Base-by-base conservation (phyloP, 345 rosid genomes). In the Lepidium aucheri region DNA sequence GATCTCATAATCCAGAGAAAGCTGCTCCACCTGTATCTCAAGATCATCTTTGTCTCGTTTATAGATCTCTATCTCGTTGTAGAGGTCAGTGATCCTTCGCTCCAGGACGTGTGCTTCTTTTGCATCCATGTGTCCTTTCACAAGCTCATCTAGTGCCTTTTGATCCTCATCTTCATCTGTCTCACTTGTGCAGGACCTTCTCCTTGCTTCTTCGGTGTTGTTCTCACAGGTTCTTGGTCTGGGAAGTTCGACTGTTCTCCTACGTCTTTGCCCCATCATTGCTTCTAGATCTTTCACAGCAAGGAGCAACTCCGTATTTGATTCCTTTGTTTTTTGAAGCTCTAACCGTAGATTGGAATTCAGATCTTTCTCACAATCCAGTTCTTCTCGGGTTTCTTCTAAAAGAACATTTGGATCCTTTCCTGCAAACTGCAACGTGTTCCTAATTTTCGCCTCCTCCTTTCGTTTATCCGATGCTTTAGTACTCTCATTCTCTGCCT, bases 211-310 rank as follows among this genome's bases (percentile, higher is more conserved):
- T 75, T 69, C 47, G 41, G 41, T 26, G 16, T 45, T 69, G 57
- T 65, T 60, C 76, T 73, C 68, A 51, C 50, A 26, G 46, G 52
- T 28, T 59, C 60, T 43, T 59, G 58, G 47, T 33, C 34, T 65
- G 34, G 81, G 72, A 49, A 80, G 76, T 59, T 44, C 52, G 24
- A 70, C 69, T 68, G 62, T 72, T 36, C 76, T 83, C 45, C 38
- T 61, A 52, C 75, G 74, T 74, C 83, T 86, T 63, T 72, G 70
- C 52, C 84, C 95, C 78, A 84, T 65, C 87, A 85, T 79, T 65
- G 81, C 86, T 68, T 95, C 89, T 4, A 91, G 81, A 59, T 95
- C 96, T 73, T 80, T 81, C 42, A 95, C 86, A 42, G 89, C 88
- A 73, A 95, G 87, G 26, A 89, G 80, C 78, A 95, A 67, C 83